Conservation (phyloP, 768 basidiomycete genomes). For the Rubroboletus satanas region DNA sequence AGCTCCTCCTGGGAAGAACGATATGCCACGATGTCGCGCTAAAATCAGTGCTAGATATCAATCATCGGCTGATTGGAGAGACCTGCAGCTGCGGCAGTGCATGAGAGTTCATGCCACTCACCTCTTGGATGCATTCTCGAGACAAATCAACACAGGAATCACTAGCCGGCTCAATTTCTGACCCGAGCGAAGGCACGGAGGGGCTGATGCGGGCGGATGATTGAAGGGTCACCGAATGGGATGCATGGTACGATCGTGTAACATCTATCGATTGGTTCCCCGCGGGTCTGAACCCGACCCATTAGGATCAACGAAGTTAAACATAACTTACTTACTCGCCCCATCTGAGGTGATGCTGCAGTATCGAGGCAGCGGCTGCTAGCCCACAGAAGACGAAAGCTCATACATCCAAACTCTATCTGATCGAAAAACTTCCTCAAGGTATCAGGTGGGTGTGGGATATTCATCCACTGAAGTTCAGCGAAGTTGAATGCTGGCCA, state of each 20-base stretch:
- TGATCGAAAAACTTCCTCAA: not conserved
- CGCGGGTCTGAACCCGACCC: not conserved
- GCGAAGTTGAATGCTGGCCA: not conserved
- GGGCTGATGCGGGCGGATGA: not conserved
- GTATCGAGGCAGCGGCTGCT: not conserved
- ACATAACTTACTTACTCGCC: not conserved
- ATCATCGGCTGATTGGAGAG: not conserved
- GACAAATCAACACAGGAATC: not conserved
- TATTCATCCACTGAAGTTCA: not conserved
- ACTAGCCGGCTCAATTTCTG: not conserved
- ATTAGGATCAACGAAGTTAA: not conserved
- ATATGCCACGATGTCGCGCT: not conserved
- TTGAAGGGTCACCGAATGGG: not conserved
- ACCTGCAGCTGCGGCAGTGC: not conserved
- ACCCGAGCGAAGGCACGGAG: not conserved
- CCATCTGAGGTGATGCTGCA: not conserved
- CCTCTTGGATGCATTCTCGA: not conserved
- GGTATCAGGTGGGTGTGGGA: not conserved
- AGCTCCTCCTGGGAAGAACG: not conserved
- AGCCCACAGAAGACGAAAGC: not conserved
- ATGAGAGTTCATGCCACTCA: not conserved
- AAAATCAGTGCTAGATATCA: not conserved
- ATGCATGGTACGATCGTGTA: not conserved
- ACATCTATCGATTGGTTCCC: not conserved
- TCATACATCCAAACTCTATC: not conserved